Base-by-base conservation (phyloP, 2,329 filamentous ascomycete species). In the Chaetomium sp. region DNA sequence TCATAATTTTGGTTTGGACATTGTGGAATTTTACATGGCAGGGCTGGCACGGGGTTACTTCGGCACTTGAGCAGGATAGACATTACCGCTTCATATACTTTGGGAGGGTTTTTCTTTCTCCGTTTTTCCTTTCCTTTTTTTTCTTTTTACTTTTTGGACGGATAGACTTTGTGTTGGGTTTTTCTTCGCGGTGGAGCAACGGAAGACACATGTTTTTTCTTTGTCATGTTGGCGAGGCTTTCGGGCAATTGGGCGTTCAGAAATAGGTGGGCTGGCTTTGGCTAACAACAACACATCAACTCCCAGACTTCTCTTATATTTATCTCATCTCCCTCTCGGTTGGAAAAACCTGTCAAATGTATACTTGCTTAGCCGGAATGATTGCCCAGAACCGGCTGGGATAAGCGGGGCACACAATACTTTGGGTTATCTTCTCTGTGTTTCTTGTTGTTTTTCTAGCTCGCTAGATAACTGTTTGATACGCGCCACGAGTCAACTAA, bases 101-200 rank as follows among this genome's bases (percentile, higher is more conserved):
- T 27, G 19, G 19, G 19, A 27, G 19, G 19, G 19, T 27, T 27
- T 27, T 27, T 27, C 19, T 27, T 27, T 27, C 19, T 27, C 19
- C 49, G 37, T 52, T 50, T 57, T 51, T 57, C 46, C 59, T 57
- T 55, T 37, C 47, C 54, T 42, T 42, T 11, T 42, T 42, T 40
- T 34, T 35, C 32, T 47, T 47, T 12, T 47, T 27, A 27, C 19
- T 14, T 36, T 36, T 48, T 48, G 53, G 54, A 38, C 47, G 38
- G 54, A 59, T 64, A 63, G 61, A 63, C 52, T 60, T 59, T 50
- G 49, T 43, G 52, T 54, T 61, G 36, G 52, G 27, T 49, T 36
- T 38, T 44, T 40, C 52, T 51, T 52, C 55, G 10, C 6, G 38
- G 36, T 35, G 47, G 52, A 55, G 49, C 46, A 47, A 56, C 41